Percentiles rank a stretch among this genome's conserved stretches.
Conservation (phyloP, 495 filamentous ascomycete genomes). For the Aspergillus hancockii region DNA sequence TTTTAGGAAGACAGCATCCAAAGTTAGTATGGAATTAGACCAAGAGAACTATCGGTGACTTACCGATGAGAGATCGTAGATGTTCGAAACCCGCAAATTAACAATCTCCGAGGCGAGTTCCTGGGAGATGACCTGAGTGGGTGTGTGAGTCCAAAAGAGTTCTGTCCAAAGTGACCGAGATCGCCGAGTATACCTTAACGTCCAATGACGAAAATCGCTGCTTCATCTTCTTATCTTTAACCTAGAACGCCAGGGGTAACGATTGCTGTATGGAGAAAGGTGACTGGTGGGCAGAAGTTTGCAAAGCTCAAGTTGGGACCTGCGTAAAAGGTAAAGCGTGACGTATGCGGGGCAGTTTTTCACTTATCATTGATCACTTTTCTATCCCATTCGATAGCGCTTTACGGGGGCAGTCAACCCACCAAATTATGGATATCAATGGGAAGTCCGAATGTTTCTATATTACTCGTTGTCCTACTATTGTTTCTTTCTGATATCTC, state of each 20-base stretch:
- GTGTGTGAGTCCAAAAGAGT: slow-evolving; percentile 8
- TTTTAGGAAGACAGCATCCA: slow-evolving; percentile 21
- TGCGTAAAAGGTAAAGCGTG: slow-evolving; percentile 31
- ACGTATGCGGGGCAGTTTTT: slow-evolving; percentile 51
- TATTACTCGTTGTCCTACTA: neutral
- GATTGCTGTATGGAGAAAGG: slow-evolving; percentile 1
- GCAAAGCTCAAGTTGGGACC: slow-evolving; percentile 31
- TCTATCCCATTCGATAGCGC: slow-evolving; percentile 3
- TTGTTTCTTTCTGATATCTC: neutral
- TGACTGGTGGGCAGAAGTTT: slow-evolving; percentile 8
- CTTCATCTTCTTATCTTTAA: slow-evolving; percentile 70
- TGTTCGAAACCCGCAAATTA: slow-evolving; percentile 80
- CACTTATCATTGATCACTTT: slow-evolving; percentile 9
- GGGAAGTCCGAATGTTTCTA: neutral
- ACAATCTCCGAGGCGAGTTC: slow-evolving; percentile 78
- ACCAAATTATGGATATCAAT: slow-evolving; percentile 2
- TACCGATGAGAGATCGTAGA: slow-evolving; percentile 91
- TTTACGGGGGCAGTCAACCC: neutral
- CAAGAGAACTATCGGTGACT: slow-evolving; percentile 8
- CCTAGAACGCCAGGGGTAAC: neutral
- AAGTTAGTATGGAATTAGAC: neutral
- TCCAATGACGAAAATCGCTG: slow-evolving; percentile 94
- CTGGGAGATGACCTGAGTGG: slow-evolving; percentile 77
- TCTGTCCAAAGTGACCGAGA: neutral
- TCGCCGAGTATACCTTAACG: slow-evolving; percentile 61